A percentile compares a stretch with the other conserved stretches of the same genome.
Conservation (phyloP, 805 yeast genomes). For the Ogataea ramenticola region DNA sequence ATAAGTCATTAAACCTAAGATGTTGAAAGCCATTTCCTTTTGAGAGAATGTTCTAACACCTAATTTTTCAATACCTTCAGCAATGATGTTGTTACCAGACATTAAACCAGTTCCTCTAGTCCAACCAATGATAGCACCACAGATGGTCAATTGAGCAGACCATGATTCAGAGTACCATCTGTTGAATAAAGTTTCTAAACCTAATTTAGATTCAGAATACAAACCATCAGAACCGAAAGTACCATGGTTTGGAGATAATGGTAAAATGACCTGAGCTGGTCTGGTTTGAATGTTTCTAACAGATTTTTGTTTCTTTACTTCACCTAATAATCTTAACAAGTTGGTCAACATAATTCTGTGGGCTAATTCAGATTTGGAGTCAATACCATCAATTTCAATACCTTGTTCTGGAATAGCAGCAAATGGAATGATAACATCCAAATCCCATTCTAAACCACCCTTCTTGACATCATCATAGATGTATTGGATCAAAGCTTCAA, state of each 20-base stretch:
- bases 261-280: constrained; percentile 96
- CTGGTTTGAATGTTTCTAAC: constrained; percentile 78
- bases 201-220: constrained; percentile 94
- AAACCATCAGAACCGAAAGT: constrained; percentile 98
- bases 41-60: constrained; percentile 99
- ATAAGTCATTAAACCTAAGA: constrained; percentile 89
- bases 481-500: constrained; percentile 74
- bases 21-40: constrained; percentile 98
- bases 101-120: constrained; percentile 99
- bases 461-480: constrained; percentile 77
- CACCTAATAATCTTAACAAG: constrained; percentile 86
- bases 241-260: constrained; percentile 98
- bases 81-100: constrained; percentile 95
- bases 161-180: constrained; percentile 99
- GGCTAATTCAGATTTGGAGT: constrained; percentile 93
- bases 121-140: constrained; percentile 99
- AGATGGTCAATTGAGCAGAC: constrained; percentile 87
- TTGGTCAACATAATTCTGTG: constrained; percentile 98
- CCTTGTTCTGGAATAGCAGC: constrained; percentile 99
- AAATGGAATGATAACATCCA: constrained; percentile 93
- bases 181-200: constrained; percentile 93
- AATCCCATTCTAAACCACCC: constrained; percentile 96
- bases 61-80: constrained; percentile 91
- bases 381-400: constrained; percentile 86
- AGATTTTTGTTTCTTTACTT: constrained; percentile 76